Evolutionary conservation across 148 eudicot species (phyloP).

Genomic region (Cornus controversa): DNA sequence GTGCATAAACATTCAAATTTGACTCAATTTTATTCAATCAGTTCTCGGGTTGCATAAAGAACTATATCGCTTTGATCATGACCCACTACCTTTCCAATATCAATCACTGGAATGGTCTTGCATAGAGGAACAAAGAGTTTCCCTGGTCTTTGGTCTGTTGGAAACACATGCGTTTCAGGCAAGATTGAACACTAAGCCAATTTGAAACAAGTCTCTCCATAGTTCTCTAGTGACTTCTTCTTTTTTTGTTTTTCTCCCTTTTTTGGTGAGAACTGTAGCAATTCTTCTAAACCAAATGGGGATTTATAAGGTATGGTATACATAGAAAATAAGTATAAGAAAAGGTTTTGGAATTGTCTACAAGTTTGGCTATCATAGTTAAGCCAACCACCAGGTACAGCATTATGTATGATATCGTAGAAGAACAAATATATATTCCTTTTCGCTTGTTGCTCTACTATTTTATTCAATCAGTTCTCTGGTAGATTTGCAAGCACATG

Average conservation of each 20-base stretch:
- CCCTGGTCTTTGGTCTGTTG: slow-evolving; percentile 38
- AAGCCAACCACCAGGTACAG: not conserved
- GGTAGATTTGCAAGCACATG: too few relatives aligned
- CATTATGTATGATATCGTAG: too few relatives aligned
- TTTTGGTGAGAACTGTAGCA: not conserved
- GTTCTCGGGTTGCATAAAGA: too few relatives aligned
- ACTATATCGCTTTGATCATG: not conserved
- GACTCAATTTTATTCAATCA: too few relatives aligned
- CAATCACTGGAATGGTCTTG: slow-evolving; percentile 28
- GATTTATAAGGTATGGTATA: not conserved
- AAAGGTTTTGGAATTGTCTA: not conserved
- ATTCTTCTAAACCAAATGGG: not conserved
- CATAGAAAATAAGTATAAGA: not conserved
- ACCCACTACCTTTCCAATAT: slow-evolving; percentile 25
- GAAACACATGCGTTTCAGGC: slow-evolving; percentile 36
- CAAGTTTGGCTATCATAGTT: too few relatives aligned
- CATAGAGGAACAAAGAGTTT: slow-evolving; percentile 13
- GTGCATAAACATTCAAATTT: too few relatives aligned
- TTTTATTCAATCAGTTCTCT: not conserved
- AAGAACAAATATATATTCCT: too few relatives aligned
- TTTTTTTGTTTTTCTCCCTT: too few relatives aligned
- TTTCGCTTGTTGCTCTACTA: too few relatives aligned
- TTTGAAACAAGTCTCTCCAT: slow-evolving; percentile 41
- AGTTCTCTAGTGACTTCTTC: not conserved
- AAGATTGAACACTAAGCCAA: slow-evolving; percentile 27